phyloP scores from a whole-genome alignment of 2,329 filamentous ascomycete genomes.

The Diaporthe vaccinii region DNA sequence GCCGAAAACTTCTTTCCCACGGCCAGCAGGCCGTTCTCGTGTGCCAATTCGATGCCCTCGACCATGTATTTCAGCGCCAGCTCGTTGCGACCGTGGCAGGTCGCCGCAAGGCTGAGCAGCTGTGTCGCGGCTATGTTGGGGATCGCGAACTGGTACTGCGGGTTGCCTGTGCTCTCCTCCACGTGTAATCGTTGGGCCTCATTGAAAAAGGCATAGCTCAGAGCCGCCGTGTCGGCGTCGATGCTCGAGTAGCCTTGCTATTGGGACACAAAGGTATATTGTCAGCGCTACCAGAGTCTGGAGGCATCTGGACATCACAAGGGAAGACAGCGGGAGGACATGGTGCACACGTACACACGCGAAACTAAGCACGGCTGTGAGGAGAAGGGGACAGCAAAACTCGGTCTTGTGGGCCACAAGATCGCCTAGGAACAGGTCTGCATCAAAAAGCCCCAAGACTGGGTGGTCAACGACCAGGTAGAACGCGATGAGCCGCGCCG shows the following conservation, averaged over 20 bases:
- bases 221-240: conserved; percentile 15
- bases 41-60: conserved; percentile 34
- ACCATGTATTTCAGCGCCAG: conserved; percentile 26
- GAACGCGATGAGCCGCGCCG: conserved; percentile 39
- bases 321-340: not conserved
- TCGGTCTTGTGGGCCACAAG: conserved; percentile 37
- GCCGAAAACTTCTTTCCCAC: conserved; percentile 25
- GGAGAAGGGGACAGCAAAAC: conserved; percentile 43
- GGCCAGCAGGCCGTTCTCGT: conserved; percentile 35
- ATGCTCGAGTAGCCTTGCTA: conserved; percentile 40
- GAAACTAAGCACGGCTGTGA: conserved; percentile 41
- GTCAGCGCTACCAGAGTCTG: not conserved
- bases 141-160: conserved; percentile 31
- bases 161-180: conserved; percentile 31
- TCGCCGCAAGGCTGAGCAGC: conserved; percentile 34
- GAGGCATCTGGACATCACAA: not conserved
- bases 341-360: conserved; percentile 39
- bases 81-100: conserved; percentile 30
- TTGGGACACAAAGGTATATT: no score
- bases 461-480: conserved; percentile 42
- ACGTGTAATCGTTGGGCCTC: conserved; percentile 34
- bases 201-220: conserved; percentile 36
- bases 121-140: conserved; percentile 39
- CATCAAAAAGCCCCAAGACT: conserved; percentile 42
- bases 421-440: conserved; percentile 43